Conservation (phyloP, 2,329 filamentous ascomycete species). For the Fusarium camptoceras region DNA sequence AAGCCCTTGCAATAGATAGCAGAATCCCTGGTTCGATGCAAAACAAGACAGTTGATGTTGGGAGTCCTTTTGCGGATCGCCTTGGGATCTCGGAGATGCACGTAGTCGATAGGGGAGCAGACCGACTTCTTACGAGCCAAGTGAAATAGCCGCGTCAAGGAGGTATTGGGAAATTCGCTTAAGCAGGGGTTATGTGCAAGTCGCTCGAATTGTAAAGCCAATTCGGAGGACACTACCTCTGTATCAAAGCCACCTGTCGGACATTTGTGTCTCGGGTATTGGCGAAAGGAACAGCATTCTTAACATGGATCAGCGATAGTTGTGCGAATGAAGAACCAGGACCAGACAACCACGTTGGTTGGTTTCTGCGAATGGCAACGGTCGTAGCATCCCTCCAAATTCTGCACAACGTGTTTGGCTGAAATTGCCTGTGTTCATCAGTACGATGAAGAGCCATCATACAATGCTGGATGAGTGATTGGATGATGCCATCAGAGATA, state of each 20-base stretch:
- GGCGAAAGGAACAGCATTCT: slow-evolving; percentile 31
- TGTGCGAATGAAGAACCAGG: slow-evolving; percentile 25
- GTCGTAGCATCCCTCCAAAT: neutral
- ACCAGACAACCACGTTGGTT: slow-evolving; percentile 6
- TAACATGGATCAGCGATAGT: slow-evolving; percentile 19
- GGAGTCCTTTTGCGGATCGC: slow-evolving; percentile 1
- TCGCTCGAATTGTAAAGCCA: slow-evolving; percentile 24
- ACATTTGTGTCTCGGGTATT: slow-evolving; percentile 36
- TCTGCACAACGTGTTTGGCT: neutral
- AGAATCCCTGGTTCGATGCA: slow-evolving; percentile 3
- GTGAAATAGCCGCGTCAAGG: slow-evolving; percentile 22
- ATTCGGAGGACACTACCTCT: slow-evolving; percentile 6
- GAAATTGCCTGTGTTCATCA: neutral
- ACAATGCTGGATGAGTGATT: neutral
- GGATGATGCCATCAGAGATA: neutral
- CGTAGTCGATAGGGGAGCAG: neutral
- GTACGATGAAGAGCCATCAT: neutral
- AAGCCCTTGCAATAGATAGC: slow-evolving; percentile 24
- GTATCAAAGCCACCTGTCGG: slow-evolving; percentile 31
- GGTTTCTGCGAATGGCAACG: neutral
- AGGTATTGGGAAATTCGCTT: slow-evolving; percentile 19
- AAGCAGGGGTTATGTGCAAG: slow-evolving; percentile 29
- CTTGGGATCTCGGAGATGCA: slow-evolving; percentile 1
- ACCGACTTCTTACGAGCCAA: slow-evolving; percentile 23
- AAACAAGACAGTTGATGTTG: slow-evolving; percentile 1